phyloP scores from a whole-genome alignment of 805 yeast genomes.

The Barnettozyma botsteinii region DNA sequence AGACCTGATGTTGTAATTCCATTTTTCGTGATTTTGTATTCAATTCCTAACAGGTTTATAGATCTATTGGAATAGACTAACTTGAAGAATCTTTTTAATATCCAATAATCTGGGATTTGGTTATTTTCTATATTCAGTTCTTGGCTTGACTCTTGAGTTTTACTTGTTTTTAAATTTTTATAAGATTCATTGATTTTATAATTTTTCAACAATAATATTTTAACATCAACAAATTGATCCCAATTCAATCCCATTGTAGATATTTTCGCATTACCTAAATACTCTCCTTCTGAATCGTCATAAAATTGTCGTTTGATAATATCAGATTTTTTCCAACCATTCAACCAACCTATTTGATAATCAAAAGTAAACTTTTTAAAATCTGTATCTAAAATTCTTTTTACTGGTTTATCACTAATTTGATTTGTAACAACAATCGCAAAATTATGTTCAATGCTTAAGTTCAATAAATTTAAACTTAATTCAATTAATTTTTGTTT shows the following conservation, averaged over 20 bases:
- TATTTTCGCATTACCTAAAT: conserved; percentile 29
- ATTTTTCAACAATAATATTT: conserved; percentile 41
- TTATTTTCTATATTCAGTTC: too few species aligned
- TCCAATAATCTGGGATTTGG: conserved; percentile 15
- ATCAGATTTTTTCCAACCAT: conserved; percentile 63
- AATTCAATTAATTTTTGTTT: conserved; percentile 36
- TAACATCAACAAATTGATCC: conserved; percentile 44
- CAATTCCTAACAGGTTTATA: conserved; percentile 9
- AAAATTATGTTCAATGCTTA: conserved; percentile 43
- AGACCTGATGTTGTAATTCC: conserved; percentile 11
- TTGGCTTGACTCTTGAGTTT: too few species aligned
- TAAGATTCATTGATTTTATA: conserved; percentile 31
- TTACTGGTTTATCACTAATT: conserved; percentile 56
- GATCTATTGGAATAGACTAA: conserved; percentile 36
- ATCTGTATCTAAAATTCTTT: conserved; percentile 18
- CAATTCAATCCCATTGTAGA: conserved; percentile 55
- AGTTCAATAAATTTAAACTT: conserved; percentile 40
- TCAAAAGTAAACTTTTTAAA: conserved; percentile 36
- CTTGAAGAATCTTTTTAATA: conserved; percentile 30
- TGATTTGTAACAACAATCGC: conserved; percentile 77
- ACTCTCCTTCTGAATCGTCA: conserved; percentile 4
- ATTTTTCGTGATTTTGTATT: conserved; percentile 22
- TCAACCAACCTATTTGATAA: conserved; percentile 64
- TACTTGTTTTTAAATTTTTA: too few species aligned
- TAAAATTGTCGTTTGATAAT: conserved; percentile 28